Evolutionary conservation across 306 rosid genomes (phyloP), one percentile per base, ranked within the genome.

Genomic region (Prunus armeniaca): DNA sequence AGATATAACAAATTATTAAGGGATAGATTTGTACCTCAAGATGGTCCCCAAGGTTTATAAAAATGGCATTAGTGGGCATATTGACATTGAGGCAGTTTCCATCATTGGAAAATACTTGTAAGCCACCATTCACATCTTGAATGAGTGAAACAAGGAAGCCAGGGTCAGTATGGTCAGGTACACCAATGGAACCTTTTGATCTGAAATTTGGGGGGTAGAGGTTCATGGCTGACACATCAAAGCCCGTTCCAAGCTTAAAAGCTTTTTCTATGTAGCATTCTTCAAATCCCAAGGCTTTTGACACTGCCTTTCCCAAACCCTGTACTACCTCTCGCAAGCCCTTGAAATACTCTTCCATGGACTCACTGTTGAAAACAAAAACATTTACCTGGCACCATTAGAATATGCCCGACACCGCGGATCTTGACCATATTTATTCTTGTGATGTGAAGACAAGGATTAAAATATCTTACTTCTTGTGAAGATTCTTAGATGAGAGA

Each of bases 61-160:
- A 89, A 55, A 89, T 87, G 38, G 87, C 87, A 38, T 69, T 76
- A 66, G 28, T 80, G 25, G 93, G 93, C 47, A 89, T 84, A 47
- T 79, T 22, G 70, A 68, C 82, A 52, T 69, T 82, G 58, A 87
- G 85, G 87, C 91, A 89, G 0, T 75, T 34, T 61, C 93, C 93
- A 3, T 78, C 15, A 49, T 85, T 86, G 3, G 91, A 87, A 9
- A 79, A 76, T 45, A 87, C 62, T 79, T 83, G 89, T 12, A 89
- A 89, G 24, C 91, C 89, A n/a, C 91, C 88, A 66, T 83, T 78
- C 9, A 83, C 82, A 67, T 89, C 91, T 81, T 87, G 89, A 11
- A 79, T 38, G 2, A 89, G 84, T 2, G 93, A 79, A 1, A 87
- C 56, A 2, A 87, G 57, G 74, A 87, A 87, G 68, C 91, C 91